A percentile compares a stretch with the other conserved stretches of the same genome.
phyloP scores from a whole-genome alignment of 2,329 filamentous ascomycete species.

The Venturia asperata region DNA sequence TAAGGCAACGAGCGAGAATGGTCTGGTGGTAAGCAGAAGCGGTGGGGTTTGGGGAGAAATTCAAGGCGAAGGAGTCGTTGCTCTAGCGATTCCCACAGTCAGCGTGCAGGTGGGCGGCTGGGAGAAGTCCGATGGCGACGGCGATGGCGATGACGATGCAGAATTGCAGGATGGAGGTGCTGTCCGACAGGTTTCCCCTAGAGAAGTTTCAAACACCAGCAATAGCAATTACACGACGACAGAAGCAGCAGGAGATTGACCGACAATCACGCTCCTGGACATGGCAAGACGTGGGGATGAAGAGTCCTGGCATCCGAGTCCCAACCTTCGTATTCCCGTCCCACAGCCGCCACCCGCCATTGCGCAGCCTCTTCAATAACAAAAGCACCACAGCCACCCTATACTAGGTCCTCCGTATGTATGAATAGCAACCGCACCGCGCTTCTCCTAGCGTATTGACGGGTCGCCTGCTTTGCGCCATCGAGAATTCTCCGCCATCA shows the following conservation, averaged over 20 bases:
- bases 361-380: not conserved
- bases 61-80: too few species aligned
- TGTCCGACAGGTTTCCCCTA: not conserved
- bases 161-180: too few species aligned
- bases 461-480: not conserved
- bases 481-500: not conserved
- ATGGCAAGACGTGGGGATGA: not conserved
- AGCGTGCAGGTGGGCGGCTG: not conserved
- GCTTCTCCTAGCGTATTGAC: too few species aligned
- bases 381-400: not conserved
- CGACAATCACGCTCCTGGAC: too few species aligned
- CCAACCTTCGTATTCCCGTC: not conserved
- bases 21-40: not conserved
- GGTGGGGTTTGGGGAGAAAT: not conserved
- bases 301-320: not conserved
- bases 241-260: not conserved
- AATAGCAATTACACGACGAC: not conserved
- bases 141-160: too few species aligned
- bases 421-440: not conserved
- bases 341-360: not conserved
- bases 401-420: too few species aligned
- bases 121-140: not conserved
- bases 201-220: not conserved
- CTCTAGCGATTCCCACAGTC: not conserved
- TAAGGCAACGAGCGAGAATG: not conserved